These are phyloP conservation scores for Hansenula sp. DNA, from an alignment of 1,139 yeast species.

Conservation along the genomic window DNA sequence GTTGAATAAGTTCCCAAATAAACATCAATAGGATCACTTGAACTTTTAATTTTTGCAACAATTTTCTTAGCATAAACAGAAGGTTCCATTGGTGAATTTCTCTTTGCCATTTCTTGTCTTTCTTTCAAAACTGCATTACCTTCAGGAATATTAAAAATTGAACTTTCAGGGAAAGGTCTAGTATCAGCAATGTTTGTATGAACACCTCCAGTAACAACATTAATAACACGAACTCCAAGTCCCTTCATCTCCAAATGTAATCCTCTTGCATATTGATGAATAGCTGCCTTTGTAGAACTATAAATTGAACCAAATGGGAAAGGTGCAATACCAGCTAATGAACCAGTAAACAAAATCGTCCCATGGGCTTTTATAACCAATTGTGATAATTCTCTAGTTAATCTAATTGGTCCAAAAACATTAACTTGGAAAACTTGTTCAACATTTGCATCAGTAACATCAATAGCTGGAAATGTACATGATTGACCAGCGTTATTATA, in stretches of 20 bases:
- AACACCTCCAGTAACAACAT: conserved; percentile 67
- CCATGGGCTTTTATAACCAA: conserved; percentile 66
- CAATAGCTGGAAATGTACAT: conserved; percentile 69
- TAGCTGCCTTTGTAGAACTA: conserved; percentile 72
- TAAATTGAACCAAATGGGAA: conserved; percentile 72
- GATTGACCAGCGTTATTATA: conserved; percentile 70
- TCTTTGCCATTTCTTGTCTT: conserved; percentile 58
- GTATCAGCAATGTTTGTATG: conserved; percentile 54
- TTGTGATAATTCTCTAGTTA: conserved; percentile 55
- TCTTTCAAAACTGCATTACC: conserved; percentile 44
- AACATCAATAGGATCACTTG: conserved; percentile 37
- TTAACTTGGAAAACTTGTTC: conserved; percentile 61
- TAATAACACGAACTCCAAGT: conserved; percentile 68
- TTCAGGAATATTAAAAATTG: conserved; percentile 50
- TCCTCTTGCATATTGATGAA: conserved; percentile 62
- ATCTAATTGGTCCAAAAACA: conserved; percentile 46
- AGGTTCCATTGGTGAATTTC: conserved; percentile 56
- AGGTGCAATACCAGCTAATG: conserved; percentile 60
- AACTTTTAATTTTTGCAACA: conserved; percentile 40
- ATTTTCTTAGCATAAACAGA: conserved; percentile 52
- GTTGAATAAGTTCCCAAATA: conserved; percentile 54
- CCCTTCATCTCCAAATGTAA: conserved; percentile 68
- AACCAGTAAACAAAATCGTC: conserved; percentile 70
- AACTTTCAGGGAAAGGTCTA: conserved; percentile 50
- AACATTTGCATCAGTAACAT: conserved; percentile 54